A percentile compares a stretch with the other conserved stretches of the same genome.
These are phyloP conservation scores for Clonostachys solani DNA, from an alignment of 2,329 filamentous ascomycete genomes.

Conservation along the genomic window DNA sequence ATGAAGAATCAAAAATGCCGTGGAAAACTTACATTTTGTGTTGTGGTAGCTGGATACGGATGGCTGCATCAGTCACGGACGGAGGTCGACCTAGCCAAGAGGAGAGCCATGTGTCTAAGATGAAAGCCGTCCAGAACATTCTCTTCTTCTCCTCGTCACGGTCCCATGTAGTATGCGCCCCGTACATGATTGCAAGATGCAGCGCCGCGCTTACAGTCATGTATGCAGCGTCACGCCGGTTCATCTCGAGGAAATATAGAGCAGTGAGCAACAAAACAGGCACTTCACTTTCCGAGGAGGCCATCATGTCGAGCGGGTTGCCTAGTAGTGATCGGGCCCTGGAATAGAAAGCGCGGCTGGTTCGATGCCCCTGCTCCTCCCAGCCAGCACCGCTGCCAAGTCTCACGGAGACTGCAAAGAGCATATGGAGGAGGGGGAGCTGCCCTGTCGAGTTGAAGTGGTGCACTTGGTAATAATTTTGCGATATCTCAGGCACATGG, in stretches of 20 bases:
- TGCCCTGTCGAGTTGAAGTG: slow-evolving; percentile 20
- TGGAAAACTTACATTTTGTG: slow-evolving; percentile 31
- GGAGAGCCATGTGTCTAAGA: slow-evolving; percentile 43
- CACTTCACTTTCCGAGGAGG: slow-evolving; percentile 33
- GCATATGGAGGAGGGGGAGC: slow-evolving; percentile 37
- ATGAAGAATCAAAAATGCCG: too few species aligned
- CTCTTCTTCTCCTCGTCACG: slow-evolving; percentile 38
- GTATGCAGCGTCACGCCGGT: slow-evolving; percentile 42
- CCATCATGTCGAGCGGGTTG: slow-evolving; percentile 39
- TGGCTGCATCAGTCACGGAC: slow-evolving; percentile 39
- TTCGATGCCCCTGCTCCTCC: background rate
- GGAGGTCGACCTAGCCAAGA: slow-evolving; percentile 45
- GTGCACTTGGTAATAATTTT: slow-evolving; percentile 11
- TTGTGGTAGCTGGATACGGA: slow-evolving; percentile 33
- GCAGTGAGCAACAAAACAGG: slow-evolving; percentile 39
- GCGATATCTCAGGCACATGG: slow-evolving; percentile 16
- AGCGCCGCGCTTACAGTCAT: slow-evolving; percentile 41
- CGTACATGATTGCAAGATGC: slow-evolving; percentile 41
- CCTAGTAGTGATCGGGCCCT: slow-evolving; percentile 36
- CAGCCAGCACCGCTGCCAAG: background rate
- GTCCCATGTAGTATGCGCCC: slow-evolving; percentile 24
- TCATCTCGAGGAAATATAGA: slow-evolving; percentile 43
- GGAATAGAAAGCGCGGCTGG: slow-evolving; percentile 34
- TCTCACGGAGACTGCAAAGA: background rate
- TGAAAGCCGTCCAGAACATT: slow-evolving; percentile 47